Evolutionary conservation across 805 yeast species (phyloP), one percentile per base, ranked within the genome.

Genomic region (Kluyveromyces wickerhamii): DNA sequence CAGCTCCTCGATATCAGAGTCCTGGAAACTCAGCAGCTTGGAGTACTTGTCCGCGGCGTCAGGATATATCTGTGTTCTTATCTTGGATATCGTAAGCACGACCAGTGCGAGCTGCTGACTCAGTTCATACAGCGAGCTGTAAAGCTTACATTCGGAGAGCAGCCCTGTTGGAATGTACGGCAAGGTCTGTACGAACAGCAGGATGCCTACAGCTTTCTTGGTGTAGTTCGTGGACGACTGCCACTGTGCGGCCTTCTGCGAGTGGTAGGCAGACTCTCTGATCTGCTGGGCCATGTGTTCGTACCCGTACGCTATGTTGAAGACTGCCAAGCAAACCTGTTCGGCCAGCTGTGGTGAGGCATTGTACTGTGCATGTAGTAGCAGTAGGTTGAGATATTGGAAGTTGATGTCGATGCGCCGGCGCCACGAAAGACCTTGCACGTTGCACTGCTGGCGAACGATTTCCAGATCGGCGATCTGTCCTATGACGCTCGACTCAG

Each of bases 61-160:
- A 7, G 31, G 27, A 17, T 51, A 49, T 21, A 57, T 31, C 30
- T 44, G 43, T 2, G 45, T 27, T 30, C 54, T 45, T 24, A 55
- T 35, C 44, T 55, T 57, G 7, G 59, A 45, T 8, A 57, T 35
- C n/a, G 60, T 44, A n/a, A 57, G 29, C n/a, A 49, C 40, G 4
- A 57, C 43, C 3, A 55, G 39, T 4, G 56, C 50, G 14, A 55
- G 32, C 37, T 57, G 58, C 29, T 57, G 60, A 14, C 51, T 16
- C 26, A 54, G 24, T 29, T 38, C 23, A 35, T 36, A 39, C 29
- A 36, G 30, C 16, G 27, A 20, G 17, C 16, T 11, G 26, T 14
- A 30, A 16, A 15, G 25, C 14, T 22, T 6, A 14, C 23, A 22
- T 19, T 22, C 14, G 7, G 26, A 9, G 6, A 21, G 17, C 15